These are phyloP conservation scores for Solanum chmielewskii DNA, from an alignment of 257 asterid genomes.

Conservation along the genomic window DNA sequence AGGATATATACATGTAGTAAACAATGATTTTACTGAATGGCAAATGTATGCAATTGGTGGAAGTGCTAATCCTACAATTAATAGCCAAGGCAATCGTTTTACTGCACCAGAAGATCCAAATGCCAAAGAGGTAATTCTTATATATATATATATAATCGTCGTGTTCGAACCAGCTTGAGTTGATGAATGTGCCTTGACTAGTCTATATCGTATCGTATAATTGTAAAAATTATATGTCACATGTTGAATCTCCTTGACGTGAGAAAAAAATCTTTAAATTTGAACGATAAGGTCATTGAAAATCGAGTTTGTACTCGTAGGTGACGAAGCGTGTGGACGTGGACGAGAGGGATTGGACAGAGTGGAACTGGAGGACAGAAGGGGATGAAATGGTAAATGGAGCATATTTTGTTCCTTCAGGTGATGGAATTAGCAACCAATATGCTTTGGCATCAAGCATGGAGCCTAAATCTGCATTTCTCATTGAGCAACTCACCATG, in stretches of 20 bases:
- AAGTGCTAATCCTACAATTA: constrained; percentile 31
- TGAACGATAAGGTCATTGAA: background rate
- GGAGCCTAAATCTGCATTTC: constrained; percentile 18
- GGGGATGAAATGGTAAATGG: constrained; percentile 76
- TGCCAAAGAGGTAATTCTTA: constrained; percentile 21
- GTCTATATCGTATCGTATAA: background rate
- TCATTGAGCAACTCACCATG: constrained; percentile 18
- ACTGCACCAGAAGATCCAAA: constrained; percentile 29
- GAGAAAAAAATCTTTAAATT: background rate
- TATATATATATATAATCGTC: background rate
- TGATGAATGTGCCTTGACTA: background rate
- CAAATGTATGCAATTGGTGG: constrained; percentile 35
- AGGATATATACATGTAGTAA: constrained; percentile 34
- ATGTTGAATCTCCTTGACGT: background rate
- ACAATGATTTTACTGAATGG: constrained; percentile 35
- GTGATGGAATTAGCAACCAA: constrained; percentile 46
- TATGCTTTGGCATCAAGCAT: constrained; percentile 28
- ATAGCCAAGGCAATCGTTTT: constrained; percentile 30
- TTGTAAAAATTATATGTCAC: background rate
- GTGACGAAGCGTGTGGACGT: constrained; percentile 72
- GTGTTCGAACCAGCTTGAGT: background rate
- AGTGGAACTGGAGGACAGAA: constrained; percentile 85
- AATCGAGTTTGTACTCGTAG: constrained; percentile 7
- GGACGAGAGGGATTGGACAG: constrained; percentile 50
- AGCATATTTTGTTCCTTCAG: constrained; percentile 84